Evolutionary conservation across 2,329 filamentous ascomycete genomes (phyloP), one percentile per base, ranked within the genome.

Genomic region (Huntiella moniliformis): DNA sequence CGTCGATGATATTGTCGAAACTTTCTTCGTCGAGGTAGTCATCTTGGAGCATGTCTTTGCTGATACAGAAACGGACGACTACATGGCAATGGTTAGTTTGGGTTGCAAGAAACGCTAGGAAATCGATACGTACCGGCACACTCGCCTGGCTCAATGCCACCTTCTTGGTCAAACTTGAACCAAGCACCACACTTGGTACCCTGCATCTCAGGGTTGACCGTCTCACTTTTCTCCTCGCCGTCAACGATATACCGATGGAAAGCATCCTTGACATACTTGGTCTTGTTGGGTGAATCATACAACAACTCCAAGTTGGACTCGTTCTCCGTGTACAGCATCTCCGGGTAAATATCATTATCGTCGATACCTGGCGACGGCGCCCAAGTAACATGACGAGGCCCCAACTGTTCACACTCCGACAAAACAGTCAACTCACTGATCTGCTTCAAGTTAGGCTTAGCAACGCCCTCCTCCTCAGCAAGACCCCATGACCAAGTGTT

Each of bases 401-500:
- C 91, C 17, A 96, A 67, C 47, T 75, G 79, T 58, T 75, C 68
- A 41, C 79, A 77, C 13, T 28, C 39, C 1, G 44, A 43, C 40
- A 46, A 16, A 10, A 46, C 35, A 16, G 17, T 37, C 11, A 46
- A 16, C 22, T 81, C 74, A 17, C 68, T 72, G 18, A 77, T 64
- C 52, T 76, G 70, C 44, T 70, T 67, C 51, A 95, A 81, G n/a
- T 69, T 75, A 0, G 88, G 91, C 63, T 92, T 94, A 59, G 79
- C 77, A 63, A 92, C 94, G 59, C 79, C 77, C 43, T 81, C 74
- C 28, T 70, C 66, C 8, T 75, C 60, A 56, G 94, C 83, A 52
- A 81, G 74, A 16, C 87, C 88, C 88, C 88, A 96, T 35, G 82
- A 75, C 91, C 91, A 96, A 3, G 87, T 95, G 61, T 96, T 96